Evolutionary conservation across 768 basidiomycete genomes (phyloP), one percentile per base, ranked within the genome.

Genomic region (Leccinum disarticulatum): DNA sequence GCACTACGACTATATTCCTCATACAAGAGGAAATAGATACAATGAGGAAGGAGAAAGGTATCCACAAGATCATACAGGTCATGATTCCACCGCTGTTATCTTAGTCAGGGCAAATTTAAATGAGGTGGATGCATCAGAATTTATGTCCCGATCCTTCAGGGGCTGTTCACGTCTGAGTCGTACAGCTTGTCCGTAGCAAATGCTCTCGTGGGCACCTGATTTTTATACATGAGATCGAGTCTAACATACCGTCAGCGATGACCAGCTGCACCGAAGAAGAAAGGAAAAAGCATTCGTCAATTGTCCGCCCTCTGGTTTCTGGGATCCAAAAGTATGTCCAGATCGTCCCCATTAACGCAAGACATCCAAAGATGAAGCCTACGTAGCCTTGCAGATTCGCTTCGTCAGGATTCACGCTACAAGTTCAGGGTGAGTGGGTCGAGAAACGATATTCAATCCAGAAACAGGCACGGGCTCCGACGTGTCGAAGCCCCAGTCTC

Each of bases 321-420:
- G 70, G 68, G 11, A 70, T 72, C 28, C 64, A 72, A 28, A 70
- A 64, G 35, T 66, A 70, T 7, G 66, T 52, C 68, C 70, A 70
- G 17, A 68, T 17, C 3, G 62, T 54, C 30, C 69, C 71, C 11
- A 11, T 15, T 5, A 68, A 54, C 2, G 60, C 60, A 7, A 73
- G 58, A 43, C 66, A 69, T 0, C 71, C 69, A 62, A 68, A 73
- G 48, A 71, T 49, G 55, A 71, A 70, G 0, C 70, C 70, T 30
- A 70, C 69, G 14, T 70, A 72, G 4, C 70, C 70, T 13, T 68
- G 68, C 3, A 70, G 60, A 30, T 72, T 56, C 2, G 66, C 70
- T 56, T 72, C 38, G n/a, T 70, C 60, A 2, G 70, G 70, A n/a
- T 68, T 72, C 36, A 71, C 61, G 13, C 70, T 72, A 15, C 38